Evolutionary conservation across 805 yeast genomes (phyloP), one percentile per base, ranked within the genome.

Genomic region (Metschnikowia dekortorum): DNA sequence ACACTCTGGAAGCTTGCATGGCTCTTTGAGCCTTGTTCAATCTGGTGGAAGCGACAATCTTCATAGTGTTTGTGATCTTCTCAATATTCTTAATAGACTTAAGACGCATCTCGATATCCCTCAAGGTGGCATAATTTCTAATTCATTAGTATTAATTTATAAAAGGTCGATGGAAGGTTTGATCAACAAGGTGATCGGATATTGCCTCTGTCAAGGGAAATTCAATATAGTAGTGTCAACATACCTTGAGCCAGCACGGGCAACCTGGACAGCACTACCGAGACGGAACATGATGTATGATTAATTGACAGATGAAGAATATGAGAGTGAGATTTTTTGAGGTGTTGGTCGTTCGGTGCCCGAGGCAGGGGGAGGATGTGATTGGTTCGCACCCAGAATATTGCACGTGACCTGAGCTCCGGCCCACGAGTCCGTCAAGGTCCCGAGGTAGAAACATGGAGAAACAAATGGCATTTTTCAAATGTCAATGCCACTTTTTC

Each of bases 61-160:
- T 94, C 98, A 94, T 94, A 74, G 99, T 94, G 78, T 94, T 94
- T 77, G 99, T 94, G 78, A 94, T 94, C 81, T 94, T 94, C 79
- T 94, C 97, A 73, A 94, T 92, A 82, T 94, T 94, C 81, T 92
- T 94, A 73, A 94, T 94, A 59, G 97, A 89, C 80, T 94, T 94
- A 70, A 94, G 84, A 80, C 99, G 95, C 74, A 82, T 87, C 80
- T 94, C 99, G 68, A 94, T 95, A 76, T 94, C 99, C 79, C 97
- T 92, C 71, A 94, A 82, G 62, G 99, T 94, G 66, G 99, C 99
- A 80, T 89, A 92, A 80, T 84, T 85, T 86, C 96, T 88, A 56
- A 26, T 6, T 26, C 38, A 66, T 65, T 67, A 65, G 71, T 64
- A 60, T 41, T 28, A 31, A 28, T 26, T 39, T 22, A 39, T 35